These are phyloP conservation scores for Vigna radiata DNA, from an alignment of 306 rosid genomes.

Conservation along the genomic window DNA sequence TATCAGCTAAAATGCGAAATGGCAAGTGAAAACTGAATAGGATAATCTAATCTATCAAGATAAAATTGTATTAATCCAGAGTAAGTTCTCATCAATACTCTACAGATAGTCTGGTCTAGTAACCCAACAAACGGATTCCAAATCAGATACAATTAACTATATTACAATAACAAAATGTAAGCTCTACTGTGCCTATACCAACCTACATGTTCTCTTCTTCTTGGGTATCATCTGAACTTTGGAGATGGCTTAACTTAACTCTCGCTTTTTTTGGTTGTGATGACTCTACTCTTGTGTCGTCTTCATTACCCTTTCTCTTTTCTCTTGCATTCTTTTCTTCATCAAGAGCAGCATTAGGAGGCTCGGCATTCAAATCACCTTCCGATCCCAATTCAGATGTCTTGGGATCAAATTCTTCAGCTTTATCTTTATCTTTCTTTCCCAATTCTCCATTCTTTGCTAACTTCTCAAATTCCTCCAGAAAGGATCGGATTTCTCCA, in stretches of 20 bases:
- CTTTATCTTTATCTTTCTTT: constrained; percentile 52
- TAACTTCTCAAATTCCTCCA: constrained; percentile 60
- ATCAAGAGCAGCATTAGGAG: constrained; percentile 44
- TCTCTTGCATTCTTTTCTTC: constrained; percentile 50
- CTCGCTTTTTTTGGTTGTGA: constrained; percentile 64
- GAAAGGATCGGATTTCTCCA: constrained; percentile 66
- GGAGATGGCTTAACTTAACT: constrained; percentile 71
- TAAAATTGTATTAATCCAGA: constrained; percentile 11
- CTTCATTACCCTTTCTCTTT: constrained; percentile 72
- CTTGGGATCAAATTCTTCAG: constrained; percentile 57
- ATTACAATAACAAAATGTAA: constrained; percentile 12
- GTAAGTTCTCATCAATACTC: constrained; percentile 9
- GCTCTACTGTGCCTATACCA: constrained; percentile 30
- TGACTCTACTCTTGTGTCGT: constrained; percentile 49
- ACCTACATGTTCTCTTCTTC: constrained; percentile 57
- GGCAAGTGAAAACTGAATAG: neutral
- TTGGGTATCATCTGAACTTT: constrained; percentile 65
- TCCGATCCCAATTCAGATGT: constrained; percentile 48
- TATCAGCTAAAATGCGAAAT: neutral
- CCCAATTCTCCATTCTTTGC: constrained; percentile 55
- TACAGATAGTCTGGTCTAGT: constrained; percentile 26
- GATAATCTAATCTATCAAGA: neutral
- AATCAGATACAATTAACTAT: constrained; percentile 33
- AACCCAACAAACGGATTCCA: constrained; percentile 30
- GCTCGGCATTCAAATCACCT: constrained; percentile 48